Base-by-base conservation (phyloP, 2,329 filamentous ascomycete species). In the Dendryphion nanum region DNA sequence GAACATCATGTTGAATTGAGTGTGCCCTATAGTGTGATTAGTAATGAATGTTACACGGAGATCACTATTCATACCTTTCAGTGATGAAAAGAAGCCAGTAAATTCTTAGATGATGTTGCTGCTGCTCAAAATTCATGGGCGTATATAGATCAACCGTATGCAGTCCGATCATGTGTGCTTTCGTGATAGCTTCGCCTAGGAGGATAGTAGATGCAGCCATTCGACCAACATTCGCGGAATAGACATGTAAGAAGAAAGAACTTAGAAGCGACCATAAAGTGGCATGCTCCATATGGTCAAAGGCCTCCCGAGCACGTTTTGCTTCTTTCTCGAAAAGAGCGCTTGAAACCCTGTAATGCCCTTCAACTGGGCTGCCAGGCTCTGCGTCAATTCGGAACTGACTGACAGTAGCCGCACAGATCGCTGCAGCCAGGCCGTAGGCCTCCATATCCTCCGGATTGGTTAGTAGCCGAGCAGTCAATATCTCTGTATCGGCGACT, bases 51-150 rank as follows among this genome's bases (percentile, higher is more conserved):
- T 8, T 4, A 12, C 4, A 20, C 2, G 10, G 12, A 13, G 7
- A 10, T 6, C 12, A 24, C 17, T 5, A 12, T 4, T 19, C 4
- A 13, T 44, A 50, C 49, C 50, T 52, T 40, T 64, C 60, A 0
- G 60, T 64, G 19, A 64, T 62, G 44, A 64, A 64, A 7, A 64
- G 47, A 14, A 64, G 47, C 60, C 60, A 64, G 30, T 64, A 64
- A n/a, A 64, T 45, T 14, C 60, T 47, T 30, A 63, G 32, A 18
- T 49, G 46, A 38, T 57, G 54, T 40, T 64, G 60, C 18, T 47
- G 42, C 30, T 57, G 49, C 35, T 60, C 58, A 3, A 42, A 13
- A 10, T 44, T 41, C 50, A 64, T 50, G 13, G 30, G 23, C 21
- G 53, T 40, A 30, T 64, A 64, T 33, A 55, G 51, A 1, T 38